Conservation (phyloP, 2,329 filamentous ascomycete species). For the Aspergillus sp. region DNA sequence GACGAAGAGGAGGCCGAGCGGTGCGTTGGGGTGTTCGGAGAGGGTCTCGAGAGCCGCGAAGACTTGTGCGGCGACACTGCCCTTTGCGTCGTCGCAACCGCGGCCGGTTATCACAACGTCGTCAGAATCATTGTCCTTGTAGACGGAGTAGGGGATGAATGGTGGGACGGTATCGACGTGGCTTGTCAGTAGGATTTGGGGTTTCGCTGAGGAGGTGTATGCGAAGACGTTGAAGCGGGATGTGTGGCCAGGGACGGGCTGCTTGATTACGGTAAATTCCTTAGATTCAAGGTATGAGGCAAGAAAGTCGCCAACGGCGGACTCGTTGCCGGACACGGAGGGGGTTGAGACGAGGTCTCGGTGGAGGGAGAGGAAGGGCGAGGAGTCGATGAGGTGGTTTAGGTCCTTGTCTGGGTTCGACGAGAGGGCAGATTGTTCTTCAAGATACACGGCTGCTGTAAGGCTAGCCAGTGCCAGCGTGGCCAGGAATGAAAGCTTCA, state of each 20-base stretch:
- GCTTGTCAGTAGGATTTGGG: conserved; percentile 59
- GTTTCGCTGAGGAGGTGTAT: conserved; percentile 43
- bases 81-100: conserved; percentile 53
- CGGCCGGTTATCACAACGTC: conserved; percentile 49
- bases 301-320: conserved; percentile 70
- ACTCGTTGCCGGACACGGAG: conserved; percentile 73
- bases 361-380: conserved; percentile 71
- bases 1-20: conserved; percentile 61
- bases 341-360: conserved; percentile 73
- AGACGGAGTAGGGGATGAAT: conserved; percentile 54
- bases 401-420: conserved; percentile 20
- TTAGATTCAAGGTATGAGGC: conserved; percentile 65
- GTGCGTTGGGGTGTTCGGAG: conserved; percentile 39
- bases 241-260: conserved; percentile 43
- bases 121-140: conserved; percentile 19
- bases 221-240: conserved; percentile 78
- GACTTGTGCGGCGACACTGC: conserved; percentile 49
- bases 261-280: conserved; percentile 67
- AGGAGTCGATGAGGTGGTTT: conserved; percentile 45
- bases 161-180: conserved; percentile 76
- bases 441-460: neutral
- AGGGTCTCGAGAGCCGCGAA: conserved; percentile 54
- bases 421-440: neutral
- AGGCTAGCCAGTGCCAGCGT: conserved; percentile 11
- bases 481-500: conserved; percentile 10